These are phyloP conservation scores for Straminergon stramineum DNA, from an alignment of 225 moss, liverwort and hornwort species.

Conservation along the genomic window DNA sequence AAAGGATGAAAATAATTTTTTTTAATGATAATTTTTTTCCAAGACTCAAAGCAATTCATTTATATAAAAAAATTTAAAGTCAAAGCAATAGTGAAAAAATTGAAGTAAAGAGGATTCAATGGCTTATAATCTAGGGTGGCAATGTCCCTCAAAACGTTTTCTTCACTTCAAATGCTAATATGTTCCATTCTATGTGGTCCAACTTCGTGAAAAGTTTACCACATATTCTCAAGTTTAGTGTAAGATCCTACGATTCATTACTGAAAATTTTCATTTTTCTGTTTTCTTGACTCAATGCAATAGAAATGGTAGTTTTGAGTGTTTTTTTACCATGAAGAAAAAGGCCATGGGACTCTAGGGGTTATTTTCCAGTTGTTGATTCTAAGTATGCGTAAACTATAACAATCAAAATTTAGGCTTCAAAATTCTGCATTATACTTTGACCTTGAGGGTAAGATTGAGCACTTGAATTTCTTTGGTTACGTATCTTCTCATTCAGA, in stretches of 20 bases:
- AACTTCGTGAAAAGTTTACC: background rate
- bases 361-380: background rate
- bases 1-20: background rate
- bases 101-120: background rate
- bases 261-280: background rate
- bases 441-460: background rate
- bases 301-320: background rate
- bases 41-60: background rate
- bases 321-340: no score
- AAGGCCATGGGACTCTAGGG: background rate
- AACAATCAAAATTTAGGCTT: background rate
- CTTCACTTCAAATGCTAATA: background rate
- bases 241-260: background rate
- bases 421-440: background rate
- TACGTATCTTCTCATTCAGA: background rate
- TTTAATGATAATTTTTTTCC: background rate
- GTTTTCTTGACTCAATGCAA: background rate
- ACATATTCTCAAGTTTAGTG: background rate
- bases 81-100: background rate
- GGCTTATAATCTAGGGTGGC: background rate
- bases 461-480: background rate
- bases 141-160: background rate
- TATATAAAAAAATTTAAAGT: background rate
- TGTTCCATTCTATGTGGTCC: background rate
- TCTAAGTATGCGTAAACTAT: no score